A percentile compares a stretch with the other conserved stretches of the same genome.
phyloP scores from a whole-genome alignment of 495 filamentous ascomycete genomes.

The Penicillium atrosanguineum region DNA sequence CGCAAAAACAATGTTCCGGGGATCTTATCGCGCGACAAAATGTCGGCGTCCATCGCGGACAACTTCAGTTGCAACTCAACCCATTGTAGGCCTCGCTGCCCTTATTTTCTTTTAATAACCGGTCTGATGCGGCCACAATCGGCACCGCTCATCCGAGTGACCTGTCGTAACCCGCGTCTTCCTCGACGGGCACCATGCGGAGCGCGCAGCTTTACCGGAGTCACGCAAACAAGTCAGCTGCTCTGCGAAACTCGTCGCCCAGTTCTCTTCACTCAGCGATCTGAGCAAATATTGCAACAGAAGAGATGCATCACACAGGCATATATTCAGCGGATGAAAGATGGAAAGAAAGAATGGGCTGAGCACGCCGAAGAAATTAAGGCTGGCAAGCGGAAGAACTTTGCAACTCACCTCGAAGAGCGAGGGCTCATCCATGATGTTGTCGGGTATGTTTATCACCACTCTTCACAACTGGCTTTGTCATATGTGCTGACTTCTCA shows the following conservation, averaged over 20 bases:
- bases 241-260: conserved; percentile 17
- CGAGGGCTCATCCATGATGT: conserved; percentile 77
- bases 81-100: conserved; percentile 8
- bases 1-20: conserved; percentile 26
- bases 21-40: conserved; percentile 23
- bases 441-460: conserved; percentile 61
- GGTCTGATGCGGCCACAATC: conserved; percentile 32
- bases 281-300: conserved; percentile 18
- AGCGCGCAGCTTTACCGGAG: conserved; percentile 26
- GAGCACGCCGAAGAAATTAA: conserved; percentile 53
- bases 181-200: conserved; percentile 18
- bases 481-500: conserved; percentile 6
- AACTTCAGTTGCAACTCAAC: conserved; percentile 6
- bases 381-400: conserved; percentile 58
- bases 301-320: conserved; percentile 49
- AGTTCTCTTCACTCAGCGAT: background rate
- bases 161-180: conserved; percentile 15
- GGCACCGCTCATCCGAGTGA: conserved; percentile 23
- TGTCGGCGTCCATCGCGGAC: conserved; percentile 17
- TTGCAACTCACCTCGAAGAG: conserved; percentile 71
- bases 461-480: background rate
- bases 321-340: conserved; percentile 48
- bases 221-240: conserved; percentile 22
- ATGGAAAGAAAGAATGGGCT: conserved; percentile 58
- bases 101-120: conserved; percentile 1